Base-by-base conservation (phyloP, 2,329 filamentous ascomycete species). In the Penicillium sp. region DNA sequence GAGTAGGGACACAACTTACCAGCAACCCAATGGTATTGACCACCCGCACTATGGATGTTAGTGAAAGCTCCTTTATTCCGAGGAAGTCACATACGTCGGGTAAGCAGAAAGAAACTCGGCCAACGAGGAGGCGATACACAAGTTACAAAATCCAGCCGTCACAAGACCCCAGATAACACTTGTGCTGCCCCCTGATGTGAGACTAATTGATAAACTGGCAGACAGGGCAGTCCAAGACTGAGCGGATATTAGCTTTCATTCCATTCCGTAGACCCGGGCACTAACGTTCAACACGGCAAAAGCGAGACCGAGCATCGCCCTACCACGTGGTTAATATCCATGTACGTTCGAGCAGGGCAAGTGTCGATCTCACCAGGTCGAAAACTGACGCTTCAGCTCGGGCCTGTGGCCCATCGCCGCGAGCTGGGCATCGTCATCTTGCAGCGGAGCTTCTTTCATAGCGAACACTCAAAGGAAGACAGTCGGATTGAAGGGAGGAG, bases 1-100 rank as follows among this genome's bases (percentile, higher is more conserved):
- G 17, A 41, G 20, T 34, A 18, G 26, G 5, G 21, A 44, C 17
- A 15, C n/a, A 34, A 65, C 64, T 56, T 64, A 66, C 72, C 76
- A 44, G 86, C 85, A 2, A 86, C 87, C 87, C 86, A 90, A 66
- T 90, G 85, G 63, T 90, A 89, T 64, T 86, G 81, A 6, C 82
- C 84, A 52, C 81, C 81, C 1, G 81, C 80, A 1, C 66, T 69
- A 39, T 2, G 18, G 18, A 10, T 7, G 17, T 39, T 21, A 32
- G 42, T 8, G 46, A 32, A 15, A n/a, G 15, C 12, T 4, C n/a
- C 8, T 18, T 9, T 9, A 5, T 1, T 15, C 10, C 4, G 12
- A 10, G 1, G 6, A 20, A n/a, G 10, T 8, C n/a, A 59, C 66
- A 47, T 54, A 70, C 67, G 75, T 83, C 15, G 74, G 80, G 66